Base-by-base conservation (phyloP, 768 basidiomycete species). In the Botryobasidium botryosum region DNA sequence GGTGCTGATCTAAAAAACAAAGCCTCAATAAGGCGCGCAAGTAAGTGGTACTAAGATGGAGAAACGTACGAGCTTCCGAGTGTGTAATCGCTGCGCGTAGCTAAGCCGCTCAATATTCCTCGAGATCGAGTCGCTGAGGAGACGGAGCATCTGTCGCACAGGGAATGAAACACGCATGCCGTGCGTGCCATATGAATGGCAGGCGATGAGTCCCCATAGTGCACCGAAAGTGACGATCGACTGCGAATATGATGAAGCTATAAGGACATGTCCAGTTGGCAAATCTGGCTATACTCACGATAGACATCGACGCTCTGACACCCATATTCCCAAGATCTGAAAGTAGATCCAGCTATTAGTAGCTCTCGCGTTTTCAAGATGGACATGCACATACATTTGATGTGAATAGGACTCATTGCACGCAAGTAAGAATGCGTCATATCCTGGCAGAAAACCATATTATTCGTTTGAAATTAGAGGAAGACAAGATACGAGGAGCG, bases 151-250 rank as follows among this genome's bases (percentile, higher is more conserved):
- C 57, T 85, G 82, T 20, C 83, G 71, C 5, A 85, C 76, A 3
- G 80, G 79, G 61, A 86, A 85, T 1, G 83, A 82, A 5, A 86
- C 80, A 7, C 85, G 72, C 74, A 83, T 82, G n/a, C 84, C 82
- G 49, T 70, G 67, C 8, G 64, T 49, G 1, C 84, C 83, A 51
- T 85, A 88, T 0, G 76, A 74, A 56, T 84, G 82, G 53, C 79
- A 82, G 4, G 77, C 68, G 40, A 84, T 74, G 8, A 87, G 65
- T 29, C 83, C 84, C 84, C 84, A 88, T 1, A 86, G 62, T 17
- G 72, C 65, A 25, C 75, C 79, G 52, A 84, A 88, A 0, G 79
- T 78, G 60, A 80, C 70, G 52, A 86, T 79, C 4, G 80, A 83
- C 77, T 79, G 44, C 27, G 17, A 35, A 44, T 35, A n/a, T 43